Percentiles rank a stretch among this genome's conserved stretches.
Evolutionary conservation across 2,329 filamentous ascomycete species (phyloP).

Genomic region (Alternaria consortialis): DNA sequence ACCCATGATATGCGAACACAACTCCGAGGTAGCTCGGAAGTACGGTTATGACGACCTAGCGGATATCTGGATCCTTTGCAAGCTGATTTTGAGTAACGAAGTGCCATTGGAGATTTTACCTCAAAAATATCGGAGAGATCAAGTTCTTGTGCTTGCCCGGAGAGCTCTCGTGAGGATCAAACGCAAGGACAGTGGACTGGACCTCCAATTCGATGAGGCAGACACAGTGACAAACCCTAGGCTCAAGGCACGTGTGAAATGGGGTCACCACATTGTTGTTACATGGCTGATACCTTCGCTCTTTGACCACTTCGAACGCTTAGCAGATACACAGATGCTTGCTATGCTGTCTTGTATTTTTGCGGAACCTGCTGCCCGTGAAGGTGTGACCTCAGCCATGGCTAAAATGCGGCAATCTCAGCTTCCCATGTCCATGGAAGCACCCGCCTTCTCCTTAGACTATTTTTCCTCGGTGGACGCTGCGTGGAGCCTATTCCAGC

Average conservation of each 20-base stretch:
- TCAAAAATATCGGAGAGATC: slow-evolving; percentile 64
- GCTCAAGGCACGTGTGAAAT: slow-evolving; percentile 59
- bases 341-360: slow-evolving; percentile 71
- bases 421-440: slow-evolving; percentile 54
- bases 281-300: slow-evolving; percentile 66
- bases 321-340: slow-evolving; percentile 71
- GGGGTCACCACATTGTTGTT: slow-evolving; percentile 66
- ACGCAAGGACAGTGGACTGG: slow-evolving; percentile 59
- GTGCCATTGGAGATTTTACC: slow-evolving; percentile 74
- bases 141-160: slow-evolving; percentile 74
- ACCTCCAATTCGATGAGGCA: slow-evolving; percentile 58
- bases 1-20: slow-evolving; percentile 82
- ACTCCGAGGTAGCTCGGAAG: slow-evolving; percentile 78
- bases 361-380: slow-evolving; percentile 56
- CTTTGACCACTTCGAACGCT: slow-evolving; percentile 67
- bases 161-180: slow-evolving; percentile 64
- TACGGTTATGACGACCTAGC: slow-evolving; percentile 76
- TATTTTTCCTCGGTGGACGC: slow-evolving; percentile 56
- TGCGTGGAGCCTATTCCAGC: slow-evolving; percentile 55
- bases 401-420: slow-evolving; percentile 47
- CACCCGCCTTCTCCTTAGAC: slow-evolving; percentile 58
- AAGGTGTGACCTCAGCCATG: slow-evolving; percentile 52
- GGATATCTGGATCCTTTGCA: slow-evolving; percentile 84
- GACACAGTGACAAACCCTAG: slow-evolving; percentile 51
- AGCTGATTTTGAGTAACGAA: slow-evolving; percentile 78